Base-by-base conservation (phyloP, 2,329 filamentous ascomycete genomes). In the Ciborinia camelliae region DNA sequence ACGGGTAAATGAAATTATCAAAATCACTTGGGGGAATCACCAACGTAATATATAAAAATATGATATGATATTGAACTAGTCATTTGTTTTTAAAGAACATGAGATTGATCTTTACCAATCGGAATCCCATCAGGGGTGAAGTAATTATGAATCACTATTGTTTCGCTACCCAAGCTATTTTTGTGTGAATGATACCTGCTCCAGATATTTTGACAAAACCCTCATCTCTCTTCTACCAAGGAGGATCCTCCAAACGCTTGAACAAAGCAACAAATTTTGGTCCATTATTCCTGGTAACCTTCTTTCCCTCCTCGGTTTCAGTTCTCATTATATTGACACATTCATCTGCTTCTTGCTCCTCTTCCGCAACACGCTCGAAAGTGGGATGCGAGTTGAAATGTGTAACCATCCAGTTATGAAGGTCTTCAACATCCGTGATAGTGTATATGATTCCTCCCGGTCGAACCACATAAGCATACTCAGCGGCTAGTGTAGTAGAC, bases 221-320 rank as follows among this genome's bases (percentile, higher is more conserved):
- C 5, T 20, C n/a, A 18, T 9, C 30, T 10, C 28, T 26, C 39
- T 18, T 41, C 35, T 54, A 62, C 87, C 89, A 90, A 84, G 72
- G 69, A 58, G 73, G 74, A 68, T 76, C 72, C 74, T 90, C 87
- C 68, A 89, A 78, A 68, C 95, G 86, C 73, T 90, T 84, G 76
- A 95, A 99, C 58, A 96, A 85, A 48, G 92, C 94, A 55, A 98
- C 89, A 78, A 90, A 96, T 79, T 98, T 99, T 74, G 87, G 85
- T 0, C 95, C 95, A 50, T 90, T 86, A 78, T 98, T 97, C 75
- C 95, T 86, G 71, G 88, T 86, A 18, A 99, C 95, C 80, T 99
- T 99, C 81, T 97, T 97, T 41, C 93, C 92, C 80, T 99, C 96
- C 77, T 99, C 95, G 4, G 96, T 99, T 79, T 95, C 92, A 43